Evolutionary conservation across 2,329 filamentous ascomycete genomes (phyloP).

Genomic region (Monosporascus sp.): DNA sequence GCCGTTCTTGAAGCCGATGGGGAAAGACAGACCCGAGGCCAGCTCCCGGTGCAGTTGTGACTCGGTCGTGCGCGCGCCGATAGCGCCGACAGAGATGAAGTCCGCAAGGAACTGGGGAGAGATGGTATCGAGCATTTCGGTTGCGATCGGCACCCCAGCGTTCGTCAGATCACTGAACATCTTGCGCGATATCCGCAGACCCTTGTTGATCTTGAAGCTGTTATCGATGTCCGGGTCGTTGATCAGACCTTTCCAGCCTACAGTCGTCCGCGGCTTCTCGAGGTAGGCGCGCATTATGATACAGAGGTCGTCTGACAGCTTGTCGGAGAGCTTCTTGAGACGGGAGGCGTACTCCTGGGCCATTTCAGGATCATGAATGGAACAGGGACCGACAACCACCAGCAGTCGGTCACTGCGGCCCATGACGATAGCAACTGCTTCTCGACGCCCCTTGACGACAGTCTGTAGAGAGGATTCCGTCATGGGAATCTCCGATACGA

Average conservation of each 20-base stretch:
- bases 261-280: constrained; percentile 96
- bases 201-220: constrained; percentile 99
- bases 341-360: constrained; percentile 84
- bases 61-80: constrained; percentile 93
- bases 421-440: constrained; percentile 70
- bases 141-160: constrained; percentile 88
- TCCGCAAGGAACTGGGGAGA: constrained; percentile 97
- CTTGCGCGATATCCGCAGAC: constrained; percentile 83
- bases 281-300: constrained; percentile 99
- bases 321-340: constrained; percentile 71
- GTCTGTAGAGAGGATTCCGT: constrained; percentile 58
- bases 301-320: constrained; percentile 76
- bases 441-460: constrained; percentile 65
- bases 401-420: constrained; percentile 80
- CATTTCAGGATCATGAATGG: constrained; percentile 86
- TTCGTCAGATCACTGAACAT: constrained; percentile 87
- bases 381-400: constrained; percentile 93
- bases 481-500: constrained; percentile 80
- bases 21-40: constrained; percentile 91
- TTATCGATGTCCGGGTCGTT: constrained; percentile 98
- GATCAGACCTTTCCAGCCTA: constrained; percentile 98
- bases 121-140: constrained; percentile 98
- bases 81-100: constrained; percentile 89
- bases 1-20: constrained; percentile 98
- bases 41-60: constrained; percentile 95